These are phyloP conservation scores for Artemisia tridentata DNA, from an alignment of 129 eudicot species.

Conservation along the genomic window DNA sequence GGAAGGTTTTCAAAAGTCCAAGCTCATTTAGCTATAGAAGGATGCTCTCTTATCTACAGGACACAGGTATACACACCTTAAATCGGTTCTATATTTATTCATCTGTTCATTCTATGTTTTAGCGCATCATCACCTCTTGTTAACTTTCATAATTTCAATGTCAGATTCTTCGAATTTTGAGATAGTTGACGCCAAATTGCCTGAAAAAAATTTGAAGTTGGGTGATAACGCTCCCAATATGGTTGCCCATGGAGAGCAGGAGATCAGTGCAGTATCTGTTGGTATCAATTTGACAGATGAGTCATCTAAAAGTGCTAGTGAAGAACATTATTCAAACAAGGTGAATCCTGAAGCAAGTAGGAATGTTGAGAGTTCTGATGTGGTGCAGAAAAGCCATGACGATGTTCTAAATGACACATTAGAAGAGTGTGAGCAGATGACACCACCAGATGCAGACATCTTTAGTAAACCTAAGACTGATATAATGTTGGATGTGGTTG, in stretches of 20 bases:
- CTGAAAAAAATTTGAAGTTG: constrained; percentile 19
- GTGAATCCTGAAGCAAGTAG: constrained; percentile 5
- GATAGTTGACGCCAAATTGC: constrained; percentile 33
- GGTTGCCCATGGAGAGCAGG: constrained; percentile 7
- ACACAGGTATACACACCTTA: constrained; percentile 30
- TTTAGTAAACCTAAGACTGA: constrained; percentile 19
- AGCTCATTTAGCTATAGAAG: constrained; percentile 66
- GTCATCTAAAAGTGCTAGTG: not conserved
- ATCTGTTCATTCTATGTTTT: not conserved
- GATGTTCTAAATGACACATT: constrained; percentile 21
- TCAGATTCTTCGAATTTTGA: constrained; percentile 31
- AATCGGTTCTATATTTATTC: not conserved
- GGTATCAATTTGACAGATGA: too few species aligned
- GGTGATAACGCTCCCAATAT: not conserved
- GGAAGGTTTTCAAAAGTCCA: constrained; percentile 57
- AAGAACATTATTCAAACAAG: not conserved
- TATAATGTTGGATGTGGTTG: not conserved
- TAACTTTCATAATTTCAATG: constrained; percentile 3
- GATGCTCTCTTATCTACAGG: constrained; percentile 59
- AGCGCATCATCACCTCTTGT: not conserved
- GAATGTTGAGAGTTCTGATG: constrained; percentile 22
- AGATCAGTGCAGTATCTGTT: constrained; percentile 4
- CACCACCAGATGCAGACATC: constrained; percentile 62
- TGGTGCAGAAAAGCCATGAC: constrained; percentile 25
- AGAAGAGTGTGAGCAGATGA: constrained; percentile 48